Percentiles rank a stretch among this genome's conserved stretches.
Evolutionary conservation across 2,329 filamentous ascomycete species (phyloP).

Genomic region (Calonectria honghensis): DNA sequence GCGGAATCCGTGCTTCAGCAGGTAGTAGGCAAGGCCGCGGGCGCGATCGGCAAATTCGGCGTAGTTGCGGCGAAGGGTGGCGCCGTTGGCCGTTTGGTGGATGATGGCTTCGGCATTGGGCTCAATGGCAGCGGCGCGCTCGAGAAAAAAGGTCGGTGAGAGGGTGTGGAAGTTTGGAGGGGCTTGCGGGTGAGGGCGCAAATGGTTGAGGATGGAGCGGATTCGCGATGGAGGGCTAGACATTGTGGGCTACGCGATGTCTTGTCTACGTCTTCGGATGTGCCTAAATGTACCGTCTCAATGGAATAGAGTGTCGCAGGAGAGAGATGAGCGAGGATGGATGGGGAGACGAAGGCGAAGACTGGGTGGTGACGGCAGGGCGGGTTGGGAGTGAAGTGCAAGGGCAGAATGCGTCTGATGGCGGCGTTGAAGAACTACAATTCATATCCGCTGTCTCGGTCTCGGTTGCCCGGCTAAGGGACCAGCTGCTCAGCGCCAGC

Average conservation of each 20-base stretch:
- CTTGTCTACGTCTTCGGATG: slow-evolving; percentile 31
- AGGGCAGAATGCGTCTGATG: slow-evolving; percentile 1
- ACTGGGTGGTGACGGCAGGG: neutral
- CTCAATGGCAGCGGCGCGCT: slow-evolving; percentile 90
- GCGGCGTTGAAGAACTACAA: slow-evolving; percentile 36
- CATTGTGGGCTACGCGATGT: slow-evolving; percentile 66
- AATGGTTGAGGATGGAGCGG: slow-evolving; percentile 72
- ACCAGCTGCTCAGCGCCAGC: slow-evolving; percentile 41
- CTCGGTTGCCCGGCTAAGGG: slow-evolving; percentile 55
- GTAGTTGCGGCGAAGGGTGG: slow-evolving; percentile 85
- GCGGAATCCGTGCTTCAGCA: slow-evolving; percentile 83
- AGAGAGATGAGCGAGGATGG: slow-evolving; percentile 1
- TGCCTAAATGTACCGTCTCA: neutral
- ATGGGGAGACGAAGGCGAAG: slow-evolving; percentile 5
- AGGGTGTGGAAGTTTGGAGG: slow-evolving; percentile 83
- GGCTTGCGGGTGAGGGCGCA: slow-evolving; percentile 63
- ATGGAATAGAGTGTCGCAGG: neutral
- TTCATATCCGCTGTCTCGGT: slow-evolving; percentile 55
- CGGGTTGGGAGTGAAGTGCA: neutral
- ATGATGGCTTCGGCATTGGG: slow-evolving; percentile 89
- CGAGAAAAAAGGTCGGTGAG: slow-evolving; percentile 90
- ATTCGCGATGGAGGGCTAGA: slow-evolving; percentile 79
- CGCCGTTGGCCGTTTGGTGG: slow-evolving; percentile 87
- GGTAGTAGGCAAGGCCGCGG: slow-evolving; percentile 89
- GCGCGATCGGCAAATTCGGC: slow-evolving; percentile 89